Percentiles rank a stretch among this genome's conserved stretches.
Conservation (phyloP, 768 basidiomycete genomes). For the Clathrus columnatus region DNA sequence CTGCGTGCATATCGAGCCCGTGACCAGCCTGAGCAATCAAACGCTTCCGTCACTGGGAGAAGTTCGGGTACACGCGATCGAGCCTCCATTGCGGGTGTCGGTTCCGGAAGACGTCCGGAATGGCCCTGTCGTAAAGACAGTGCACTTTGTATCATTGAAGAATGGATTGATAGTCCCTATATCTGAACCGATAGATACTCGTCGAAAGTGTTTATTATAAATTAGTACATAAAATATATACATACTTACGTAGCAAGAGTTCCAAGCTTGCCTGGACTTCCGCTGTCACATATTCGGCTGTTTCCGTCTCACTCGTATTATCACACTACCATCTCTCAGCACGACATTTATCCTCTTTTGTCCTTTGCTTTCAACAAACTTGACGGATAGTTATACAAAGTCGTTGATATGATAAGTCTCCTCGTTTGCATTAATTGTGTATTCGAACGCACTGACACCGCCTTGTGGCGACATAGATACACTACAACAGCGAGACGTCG, state of each 20-base stretch:
- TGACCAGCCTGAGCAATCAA: constrained; percentile 21
- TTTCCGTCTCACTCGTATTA: background rate
- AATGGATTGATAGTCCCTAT: constrained; percentile 40
- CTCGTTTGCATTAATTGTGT: background rate
- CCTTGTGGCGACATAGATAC: constrained; percentile 4
- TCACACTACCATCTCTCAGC: constrained; percentile 9
- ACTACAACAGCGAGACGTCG: constrained; percentile 76
- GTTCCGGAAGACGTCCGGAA: constrained; percentile 26
- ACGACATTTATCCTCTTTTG: constrained; percentile 14
- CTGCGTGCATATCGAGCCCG: constrained; percentile 28
- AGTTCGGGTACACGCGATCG: constrained; percentile 8
- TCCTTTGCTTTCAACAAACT: background rate
- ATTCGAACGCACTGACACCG: background rate
- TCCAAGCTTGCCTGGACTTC: constrained; percentile 2
- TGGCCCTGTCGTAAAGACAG: constrained; percentile 54
- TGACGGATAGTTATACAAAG: background rate
- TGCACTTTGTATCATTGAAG: constrained; percentile 62
- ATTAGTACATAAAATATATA: no score
- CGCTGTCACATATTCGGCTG: background rate
- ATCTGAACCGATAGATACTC: background rate
- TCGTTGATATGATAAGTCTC: constrained; percentile 54
- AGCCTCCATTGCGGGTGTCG: constrained; percentile 4
- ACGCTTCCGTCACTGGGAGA: constrained; percentile 13
- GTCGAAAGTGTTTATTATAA: background rate
- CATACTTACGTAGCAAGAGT: background rate